Conservation (phyloP, 495 filamentous ascomycete species). For the Lasiosphaeria ovina region DNA sequence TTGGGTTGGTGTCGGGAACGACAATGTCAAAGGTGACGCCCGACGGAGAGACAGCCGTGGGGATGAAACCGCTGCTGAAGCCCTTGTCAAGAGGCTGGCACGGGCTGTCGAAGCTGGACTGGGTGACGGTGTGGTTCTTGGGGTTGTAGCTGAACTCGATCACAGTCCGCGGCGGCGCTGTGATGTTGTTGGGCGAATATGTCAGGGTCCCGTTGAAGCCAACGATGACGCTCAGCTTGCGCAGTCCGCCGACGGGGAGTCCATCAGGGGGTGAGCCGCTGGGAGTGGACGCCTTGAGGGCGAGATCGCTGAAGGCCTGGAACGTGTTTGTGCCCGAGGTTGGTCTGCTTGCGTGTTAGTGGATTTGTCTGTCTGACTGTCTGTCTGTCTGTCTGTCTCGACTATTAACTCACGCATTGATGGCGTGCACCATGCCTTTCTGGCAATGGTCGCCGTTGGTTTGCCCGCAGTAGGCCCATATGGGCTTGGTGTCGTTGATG, state of each 20-base stretch:
- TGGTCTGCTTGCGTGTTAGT: conserved; percentile 27
- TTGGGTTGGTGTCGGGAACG: conserved; percentile 47
- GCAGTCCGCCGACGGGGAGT: conserved; percentile 34
- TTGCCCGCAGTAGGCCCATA: conserved; percentile 60
- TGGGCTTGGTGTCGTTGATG: conserved; percentile 56
- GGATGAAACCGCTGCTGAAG: conserved; percentile 44
- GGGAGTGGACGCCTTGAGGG: conserved; percentile 23
- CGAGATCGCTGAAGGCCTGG: conserved; percentile 32
- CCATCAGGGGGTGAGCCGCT: conserved; percentile 32
- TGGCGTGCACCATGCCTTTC: conserved; percentile 40
- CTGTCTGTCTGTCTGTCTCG: neutral
- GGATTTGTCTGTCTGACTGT: neutral
- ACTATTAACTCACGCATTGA: conserved; percentile 35
- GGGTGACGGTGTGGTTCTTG: conserved; percentile 42
- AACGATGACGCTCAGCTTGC: conserved; percentile 36
- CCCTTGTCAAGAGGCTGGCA: conserved; percentile 39
- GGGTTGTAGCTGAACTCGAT: conserved; percentile 41
- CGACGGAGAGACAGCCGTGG: conserved; percentile 33
- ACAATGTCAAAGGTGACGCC: conserved; percentile 44
- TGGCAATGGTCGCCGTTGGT: conserved; percentile 42
- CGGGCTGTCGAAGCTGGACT: conserved; percentile 42
- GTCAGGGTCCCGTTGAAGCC: conserved; percentile 31
- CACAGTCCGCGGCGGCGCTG: conserved; percentile 33
- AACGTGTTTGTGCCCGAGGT: conserved; percentile 33
- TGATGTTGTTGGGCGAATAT: conserved; percentile 40